Evolutionary conservation across 129 eudicot species (phyloP), one percentile per base, ranked within the genome.

Genomic region (Lactuca saligna): DNA sequence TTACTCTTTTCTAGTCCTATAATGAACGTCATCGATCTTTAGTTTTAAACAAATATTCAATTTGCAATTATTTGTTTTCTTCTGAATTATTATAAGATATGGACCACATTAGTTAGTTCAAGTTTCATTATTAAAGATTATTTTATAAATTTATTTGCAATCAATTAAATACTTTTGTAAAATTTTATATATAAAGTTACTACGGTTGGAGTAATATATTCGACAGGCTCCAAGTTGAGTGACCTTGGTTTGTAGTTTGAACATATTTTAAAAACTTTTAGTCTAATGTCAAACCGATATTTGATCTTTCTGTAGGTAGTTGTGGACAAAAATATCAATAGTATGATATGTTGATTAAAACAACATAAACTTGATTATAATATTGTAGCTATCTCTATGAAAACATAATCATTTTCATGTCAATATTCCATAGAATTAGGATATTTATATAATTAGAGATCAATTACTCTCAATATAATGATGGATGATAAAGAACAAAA

Each of bases 351-450:
- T 9, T 60, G 50, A 71, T 16, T 13, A 33, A 44, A 16, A 38
- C 56, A 48, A 59, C 66, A 71, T 61, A 46, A 71, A 59, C 34
- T 61, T 25, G 1, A 25, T 25, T 33, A 61, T 72, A 39, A 51
- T 61, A n/a, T n/a, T n/a, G 68, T 17, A 71, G 62, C 29, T 34
- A 34, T n/a, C 62, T 42, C 55, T 49, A 35, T 51, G 68, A 31
- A 37, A 54, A 51, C 51, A 49, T 16, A 50, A 62, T 33, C 69
- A 34, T 17, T 35, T 61, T 71, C 69, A 50, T 33, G 29, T 32
- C 66, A 31, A 44, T 59, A 57, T 20, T 29, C 16, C 54, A 4
- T 70, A 8, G 66, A 46, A 70, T 48, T 33, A 60, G 25, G n/a
- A 32, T 44, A 20, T n/a, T n/a, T 20, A 20, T 20, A 20, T 48